Evolutionary conservation across 2,329 filamentous ascomycete species (phyloP).

Genomic region (Trematosphaeria pertusa): DNA sequence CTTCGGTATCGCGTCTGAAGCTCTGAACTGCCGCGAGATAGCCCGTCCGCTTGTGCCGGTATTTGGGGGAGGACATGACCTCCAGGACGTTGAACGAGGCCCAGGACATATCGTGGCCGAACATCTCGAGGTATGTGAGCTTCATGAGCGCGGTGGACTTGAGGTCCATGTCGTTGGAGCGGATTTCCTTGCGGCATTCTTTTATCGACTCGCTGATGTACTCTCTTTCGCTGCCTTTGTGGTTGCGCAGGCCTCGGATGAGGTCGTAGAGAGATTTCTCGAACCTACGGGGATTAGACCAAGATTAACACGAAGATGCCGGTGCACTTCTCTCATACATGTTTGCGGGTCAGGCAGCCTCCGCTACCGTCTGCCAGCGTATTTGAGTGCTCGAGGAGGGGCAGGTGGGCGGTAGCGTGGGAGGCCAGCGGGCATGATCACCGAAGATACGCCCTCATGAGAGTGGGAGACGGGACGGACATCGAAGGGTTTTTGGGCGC

Average conservation of each 20-base stretch:
- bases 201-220: constrained; percentile 93
- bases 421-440: constrained; percentile 43
- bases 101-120: constrained; percentile 99
- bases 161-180: constrained; percentile 93
- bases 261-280: constrained; percentile 99
- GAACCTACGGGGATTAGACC: no score
- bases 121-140: constrained; percentile 98
- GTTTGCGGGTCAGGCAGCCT: constrained; percentile 23
- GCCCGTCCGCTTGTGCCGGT: constrained; percentile 92
- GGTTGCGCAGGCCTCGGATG: constrained; percentile 92
- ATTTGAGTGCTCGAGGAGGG: constrained; percentile 32
- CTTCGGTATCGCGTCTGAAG: constrained; percentile 93
- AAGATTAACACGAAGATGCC: constrained; percentile 20
- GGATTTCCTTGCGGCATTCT: constrained; percentile 94
- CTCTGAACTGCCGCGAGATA: constrained; percentile 96
- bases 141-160: constrained; percentile 97
- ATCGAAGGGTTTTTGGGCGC: constrained; percentile 4
- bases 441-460: constrained; percentile 28
- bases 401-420: constrained; percentile 31
- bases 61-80: constrained; percentile 97
- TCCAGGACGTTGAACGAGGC: constrained; percentile 97
- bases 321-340: constrained; percentile 25
- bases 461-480: constrained; percentile 6
- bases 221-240: constrained; percentile 93
- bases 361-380: constrained; percentile 25